Base-by-base conservation (phyloP, 192 early-diverging fungal species). In the Linnemannia exigua region DNA sequence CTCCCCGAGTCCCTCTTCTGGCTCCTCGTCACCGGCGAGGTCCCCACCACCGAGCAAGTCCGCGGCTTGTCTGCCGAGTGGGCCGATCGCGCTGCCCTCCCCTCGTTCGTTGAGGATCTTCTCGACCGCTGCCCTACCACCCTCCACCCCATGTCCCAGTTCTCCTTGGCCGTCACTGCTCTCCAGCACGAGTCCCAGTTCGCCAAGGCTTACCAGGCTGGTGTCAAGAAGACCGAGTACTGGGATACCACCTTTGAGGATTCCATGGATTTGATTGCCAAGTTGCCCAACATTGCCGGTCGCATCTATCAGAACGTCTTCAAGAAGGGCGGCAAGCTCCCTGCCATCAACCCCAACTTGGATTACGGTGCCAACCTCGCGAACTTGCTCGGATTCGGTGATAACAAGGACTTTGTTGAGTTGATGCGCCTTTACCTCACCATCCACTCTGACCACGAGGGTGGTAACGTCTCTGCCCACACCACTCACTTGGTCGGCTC, bases 401-500 rank as follows among this genome's bases (percentile, higher is more conserved):
- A 96, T 75, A 96, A 94, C 91, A 91, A 93, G 88, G 92, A 95
- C 74, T 99, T 99, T 90, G 91, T 97, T 68, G 98, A 99, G 88
- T 95, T 99, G 86, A 97, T 99, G 95, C 96, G 98, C 78, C 92
- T 99, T 82, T 99, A 99, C 94, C 91, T 99, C 87, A 97, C 96
- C 88, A 99, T 99, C 90, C 98, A 99, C 95, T 98, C 97, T 80
- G 98, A 99, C 92, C 98, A 99, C 94, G 98, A 99, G 93, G 98
- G 98, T 88, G 98, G 98, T 88, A 99, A 99, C 90, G 98, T 98
- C 91, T 97, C 96, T 81, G 98, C 98, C 71, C 98, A 99, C 92
- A 96, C 98, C 87, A 96, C 95, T 20, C 75, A 87, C 66, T 87
- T 99, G 89, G 98, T 99, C 74, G 98, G 97, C 81, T 96, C 95